These are phyloP conservation scores for Chalciporus chontae DNA, from an alignment of 768 basidiomycete genomes.

Conservation along the genomic window DNA sequence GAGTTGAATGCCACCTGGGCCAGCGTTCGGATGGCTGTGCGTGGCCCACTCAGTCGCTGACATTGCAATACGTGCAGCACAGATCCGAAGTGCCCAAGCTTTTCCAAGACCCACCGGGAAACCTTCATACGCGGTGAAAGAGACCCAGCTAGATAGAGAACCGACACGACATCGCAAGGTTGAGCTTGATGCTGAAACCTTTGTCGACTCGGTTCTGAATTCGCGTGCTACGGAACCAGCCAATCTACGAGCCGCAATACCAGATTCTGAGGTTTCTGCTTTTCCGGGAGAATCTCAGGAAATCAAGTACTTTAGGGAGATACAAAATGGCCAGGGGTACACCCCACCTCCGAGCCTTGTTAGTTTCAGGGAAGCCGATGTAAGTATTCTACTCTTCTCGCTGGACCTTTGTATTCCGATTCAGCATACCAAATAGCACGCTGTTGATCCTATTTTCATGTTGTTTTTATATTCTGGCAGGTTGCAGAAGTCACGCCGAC, in stretches of 20 bases:
- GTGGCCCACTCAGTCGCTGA: slow-evolving; percentile 58
- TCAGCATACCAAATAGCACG: not conserved
- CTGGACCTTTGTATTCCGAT: not conserved
- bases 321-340: not conserved
- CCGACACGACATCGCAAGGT: not conserved
- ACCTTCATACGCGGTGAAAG: not conserved
- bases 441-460: no score
- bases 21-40: slow-evolving; percentile 69
- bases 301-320: not conserved
- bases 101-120: slow-evolving; percentile 1
- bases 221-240: not conserved
- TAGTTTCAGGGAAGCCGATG: not conserved
- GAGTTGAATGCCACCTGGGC: slow-evolving; percentile 61
- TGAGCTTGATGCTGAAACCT: not conserved
- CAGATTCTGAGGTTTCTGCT: not conserved
- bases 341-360: not conserved
- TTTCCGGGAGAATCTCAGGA: not conserved
- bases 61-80: slow-evolving; percentile 61
- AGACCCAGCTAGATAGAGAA: not conserved
- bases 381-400: slow-evolving; percentile 1
- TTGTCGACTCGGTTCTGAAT: not conserved
- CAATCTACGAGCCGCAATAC: not conserved
- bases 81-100: slow-evolving; percentile 46
- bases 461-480: not conserved
- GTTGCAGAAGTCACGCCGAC: not conserved